Conservation (phyloP, 768 basidiomycete genomes). For the Russula abietina region DNA sequence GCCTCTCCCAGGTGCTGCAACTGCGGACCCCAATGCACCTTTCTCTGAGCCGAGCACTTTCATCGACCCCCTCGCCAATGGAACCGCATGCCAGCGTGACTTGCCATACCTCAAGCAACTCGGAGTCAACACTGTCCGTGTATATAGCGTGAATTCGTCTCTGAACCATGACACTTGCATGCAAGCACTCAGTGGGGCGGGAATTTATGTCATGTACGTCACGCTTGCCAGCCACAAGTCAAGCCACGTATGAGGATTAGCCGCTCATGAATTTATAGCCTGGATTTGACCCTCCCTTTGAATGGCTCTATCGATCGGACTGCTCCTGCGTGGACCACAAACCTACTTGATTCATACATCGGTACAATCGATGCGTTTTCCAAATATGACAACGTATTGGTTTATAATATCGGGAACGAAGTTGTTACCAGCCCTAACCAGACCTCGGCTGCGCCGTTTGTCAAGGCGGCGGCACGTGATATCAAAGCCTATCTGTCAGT, state of each 20-base stretch:
- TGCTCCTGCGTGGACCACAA: constrained; percentile 73
- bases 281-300: constrained; percentile 79
- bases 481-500: constrained; percentile 76
- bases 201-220: constrained; percentile 84
- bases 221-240: background rate
- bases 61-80: constrained; percentile 70
- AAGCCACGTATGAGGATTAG: background rate
- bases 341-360: constrained; percentile 72
- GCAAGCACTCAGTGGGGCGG: constrained; percentile 63
- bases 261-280: constrained; percentile 39
- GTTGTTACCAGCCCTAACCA: constrained; percentile 47
- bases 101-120: constrained; percentile 70
- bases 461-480: constrained; percentile 91
- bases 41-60: constrained; percentile 70
- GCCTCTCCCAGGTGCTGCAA: background rate
- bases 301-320: constrained; percentile 80
- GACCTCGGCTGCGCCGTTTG: constrained; percentile 65
- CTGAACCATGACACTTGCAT: constrained; percentile 87
- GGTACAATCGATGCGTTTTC: constrained; percentile 71
- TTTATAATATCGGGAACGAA: constrained; percentile 89
- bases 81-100: constrained; percentile 67
- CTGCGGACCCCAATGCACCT: constrained; percentile 24
- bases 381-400: constrained; percentile 86
- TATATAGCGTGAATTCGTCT: constrained; percentile 79
- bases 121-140: constrained; percentile 74